phyloP scores from a whole-genome alignment of 2,329 filamentous ascomycete genomes.

The Colletotrichum gigasporum region DNA sequence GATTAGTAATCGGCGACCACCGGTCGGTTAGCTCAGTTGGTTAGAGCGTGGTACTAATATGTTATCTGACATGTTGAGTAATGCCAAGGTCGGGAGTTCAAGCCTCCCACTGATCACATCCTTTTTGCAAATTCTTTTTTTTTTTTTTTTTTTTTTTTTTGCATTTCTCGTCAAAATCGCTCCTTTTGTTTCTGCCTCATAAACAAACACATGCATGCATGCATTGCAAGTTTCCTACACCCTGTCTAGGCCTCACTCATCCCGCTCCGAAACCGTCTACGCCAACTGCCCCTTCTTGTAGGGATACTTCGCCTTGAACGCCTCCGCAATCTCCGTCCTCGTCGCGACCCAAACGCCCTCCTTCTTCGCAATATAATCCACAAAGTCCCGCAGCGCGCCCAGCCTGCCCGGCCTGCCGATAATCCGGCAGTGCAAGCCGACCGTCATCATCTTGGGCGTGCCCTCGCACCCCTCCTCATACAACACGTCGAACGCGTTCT shows the following conservation, averaged over 20 bases:
- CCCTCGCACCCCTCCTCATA: slow-evolving; percentile 60
- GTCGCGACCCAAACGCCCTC: slow-evolving; percentile 64
- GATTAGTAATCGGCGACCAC: background rate
- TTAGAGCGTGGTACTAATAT: slow-evolving; percentile 31
- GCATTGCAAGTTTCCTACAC: too few relatives aligned
- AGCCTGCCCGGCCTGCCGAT: slow-evolving; percentile 62
- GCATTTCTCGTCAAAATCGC: background rate
- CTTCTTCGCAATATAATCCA: slow-evolving; percentile 61
- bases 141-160: background rate
- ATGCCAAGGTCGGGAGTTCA: slow-evolving; percentile 31
- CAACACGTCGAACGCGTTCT: slow-evolving; percentile 62
- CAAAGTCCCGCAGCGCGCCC: slow-evolving; percentile 59
- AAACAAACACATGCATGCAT: too few relatives aligned
- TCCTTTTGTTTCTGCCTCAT: too few relatives aligned
- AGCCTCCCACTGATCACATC: slow-evolving; percentile 27
- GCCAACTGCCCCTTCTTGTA: slow-evolving; percentile 53
- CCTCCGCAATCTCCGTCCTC: slow-evolving; percentile 60
- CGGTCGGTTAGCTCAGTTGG: slow-evolving; percentile 26
- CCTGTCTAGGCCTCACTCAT: too few relatives aligned
- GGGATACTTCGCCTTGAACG: slow-evolving; percentile 57
- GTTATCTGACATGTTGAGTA: background rate
- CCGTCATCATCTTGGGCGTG: slow-evolving; percentile 66
- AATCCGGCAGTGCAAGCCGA: slow-evolving; percentile 62
- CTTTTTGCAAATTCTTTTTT: background rate
- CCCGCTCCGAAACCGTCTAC: too few relatives aligned